Conservation (phyloP, 192 early-diverging fungal genomes). For the Linnemannia elongata region DNA sequence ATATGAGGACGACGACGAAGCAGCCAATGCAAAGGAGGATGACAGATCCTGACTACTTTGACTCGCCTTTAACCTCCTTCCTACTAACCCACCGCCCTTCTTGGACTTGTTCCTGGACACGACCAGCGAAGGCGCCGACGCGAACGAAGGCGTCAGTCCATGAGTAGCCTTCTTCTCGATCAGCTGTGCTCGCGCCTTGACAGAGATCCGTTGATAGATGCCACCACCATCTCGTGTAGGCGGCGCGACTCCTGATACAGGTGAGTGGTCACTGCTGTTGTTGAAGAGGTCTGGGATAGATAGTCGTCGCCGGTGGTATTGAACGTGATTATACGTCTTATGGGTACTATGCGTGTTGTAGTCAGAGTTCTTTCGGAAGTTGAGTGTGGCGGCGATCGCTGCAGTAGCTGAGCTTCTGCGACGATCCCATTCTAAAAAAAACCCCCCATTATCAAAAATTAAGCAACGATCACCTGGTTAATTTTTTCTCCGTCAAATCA, state of each 20-base stretch:
- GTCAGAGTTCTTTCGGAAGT: conserved; percentile 34
- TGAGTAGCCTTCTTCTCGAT: conserved; percentile 20
- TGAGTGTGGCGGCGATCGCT: conserved; percentile 35
- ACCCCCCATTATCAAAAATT: not conserved
- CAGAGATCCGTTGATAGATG: conserved; percentile 9
- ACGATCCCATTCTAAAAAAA: conserved; percentile 28
- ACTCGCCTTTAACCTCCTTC: conserved; percentile 7
- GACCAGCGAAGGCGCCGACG: not conserved
- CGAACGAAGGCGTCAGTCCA: not conserved
- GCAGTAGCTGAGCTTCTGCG: conserved; percentile 29
- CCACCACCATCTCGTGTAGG: not conserved
- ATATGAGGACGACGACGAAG: not conserved
- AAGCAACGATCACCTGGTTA: not conserved
- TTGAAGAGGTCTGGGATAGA: not conserved
- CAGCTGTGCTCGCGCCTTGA: conserved; percentile 24
- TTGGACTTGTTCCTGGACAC: conserved; percentile 14
- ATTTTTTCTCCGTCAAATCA: not conserved
- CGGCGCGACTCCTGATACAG: not conserved
- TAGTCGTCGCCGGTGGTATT: not conserved
- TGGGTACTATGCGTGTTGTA: not conserved
- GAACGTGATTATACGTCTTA: not conserved
- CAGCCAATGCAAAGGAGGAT: not conserved
- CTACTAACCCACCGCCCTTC: not conserved
- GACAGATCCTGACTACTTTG: not conserved
- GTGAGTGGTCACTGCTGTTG: not conserved